Evolutionary conservation across 2,329 filamentous ascomycete genomes (phyloP), one percentile per base, ranked within the genome.

Genomic region (Exophiala lecanii-corni): DNA sequence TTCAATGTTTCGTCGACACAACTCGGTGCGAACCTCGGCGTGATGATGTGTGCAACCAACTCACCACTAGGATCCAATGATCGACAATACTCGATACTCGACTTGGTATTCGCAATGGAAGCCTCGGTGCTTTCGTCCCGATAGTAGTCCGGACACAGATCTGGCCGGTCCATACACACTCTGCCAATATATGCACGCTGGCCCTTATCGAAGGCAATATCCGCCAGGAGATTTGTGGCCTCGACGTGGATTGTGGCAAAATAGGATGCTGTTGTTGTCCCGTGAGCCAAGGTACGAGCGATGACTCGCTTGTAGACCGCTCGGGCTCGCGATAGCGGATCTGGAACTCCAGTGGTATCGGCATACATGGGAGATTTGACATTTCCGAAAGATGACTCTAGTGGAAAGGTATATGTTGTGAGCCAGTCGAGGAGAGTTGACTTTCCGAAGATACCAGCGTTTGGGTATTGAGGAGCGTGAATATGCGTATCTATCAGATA

Each of bases 191-290:
- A 86, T 5, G 92, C 92, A 40, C 92, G 76, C 67, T 98, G 92
- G 33, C 92, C 92, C 18, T 78, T 70, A 0, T 68, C 61, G n/a
- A 86, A 73, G 59, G 91, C 96, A 13, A 96, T 77, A 51, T 87
- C 80, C 0, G 89, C 86, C 4, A 98, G 81, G 5, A 95, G 75
- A 61, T 95, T 96, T n/a, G 92, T 98, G 2, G 89, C 81, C 1
- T 78, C 73, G 1, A 94, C 85, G 62, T 94, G 82, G 50, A 88
- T 81, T 18, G 92, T 97, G 45, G 91, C 91, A 63, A 86, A 97
- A 73, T 97, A 97, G n/a, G 87, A 79, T 4, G 89, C 89, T 9
- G 86, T 92, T 0, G 92, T 98, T 7, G 92, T 98, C 50, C 92
- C 92, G 61, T 96, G 81, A 16, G 86, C 77, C 9, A 98, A 77